Percentiles rank a stretch among this genome's conserved stretches.
Conservation (phyloP, 2,329 filamentous ascomycete species). For the Cladophialophora yegresii region DNA sequence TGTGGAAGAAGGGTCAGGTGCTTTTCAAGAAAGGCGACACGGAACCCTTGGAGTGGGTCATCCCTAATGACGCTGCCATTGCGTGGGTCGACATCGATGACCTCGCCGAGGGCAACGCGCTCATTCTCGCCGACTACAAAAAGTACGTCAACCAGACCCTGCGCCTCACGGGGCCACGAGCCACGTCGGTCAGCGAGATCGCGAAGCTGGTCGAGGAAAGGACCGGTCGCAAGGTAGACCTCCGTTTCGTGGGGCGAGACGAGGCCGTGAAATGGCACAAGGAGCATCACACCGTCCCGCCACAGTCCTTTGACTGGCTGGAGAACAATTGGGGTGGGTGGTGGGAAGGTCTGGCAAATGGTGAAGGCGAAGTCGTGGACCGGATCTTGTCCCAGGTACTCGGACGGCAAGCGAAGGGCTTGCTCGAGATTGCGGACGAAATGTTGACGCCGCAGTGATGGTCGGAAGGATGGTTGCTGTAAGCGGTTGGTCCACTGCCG, state of each 20-base stretch:
- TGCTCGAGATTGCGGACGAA: conserved; percentile 9
- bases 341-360: not conserved
- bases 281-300: conserved; percentile 1
- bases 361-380: conserved; percentile 9
- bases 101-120: conserved; percentile 11
- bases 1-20: not conserved
- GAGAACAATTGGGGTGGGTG: conserved; percentile 12
- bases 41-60: not conserved
- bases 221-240: not conserved
- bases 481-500: too few relatives aligned
- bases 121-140: not conserved
- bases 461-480: not conserved
- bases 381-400: not conserved
- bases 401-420: not conserved
- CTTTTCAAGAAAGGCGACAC: conserved; percentile 2
- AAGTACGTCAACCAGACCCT: conserved; percentile 4
- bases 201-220: conserved; percentile 1
- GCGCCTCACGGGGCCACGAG: conserved; percentile 1
- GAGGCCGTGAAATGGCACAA: conserved; percentile 9
- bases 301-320: conserved; percentile 4
- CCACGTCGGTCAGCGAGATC: conserved; percentile 11
- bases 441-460: conserved; percentile 1
- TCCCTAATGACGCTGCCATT: conserved; percentile 7
- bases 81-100: conserved; percentile 13
- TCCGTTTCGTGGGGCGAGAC: not conserved